Evolutionary conservation across 2,329 filamentous ascomycete genomes (phyloP).

Genomic region (Escovopsis sp.): DNA sequence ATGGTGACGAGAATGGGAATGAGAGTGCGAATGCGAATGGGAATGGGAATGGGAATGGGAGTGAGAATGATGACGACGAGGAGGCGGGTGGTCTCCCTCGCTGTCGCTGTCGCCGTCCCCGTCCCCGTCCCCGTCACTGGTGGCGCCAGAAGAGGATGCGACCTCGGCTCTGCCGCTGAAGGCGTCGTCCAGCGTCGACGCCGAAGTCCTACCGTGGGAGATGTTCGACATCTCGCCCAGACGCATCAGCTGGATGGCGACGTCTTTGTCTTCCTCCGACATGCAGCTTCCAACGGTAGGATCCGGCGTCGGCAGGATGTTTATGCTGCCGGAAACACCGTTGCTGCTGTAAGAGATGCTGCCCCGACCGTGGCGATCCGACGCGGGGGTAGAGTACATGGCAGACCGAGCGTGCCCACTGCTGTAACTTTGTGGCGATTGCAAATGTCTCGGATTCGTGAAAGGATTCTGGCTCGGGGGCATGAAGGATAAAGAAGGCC

Average conservation of each 20-base stretch:
- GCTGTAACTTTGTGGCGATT: slow-evolving; percentile 67
- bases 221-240: slow-evolving; percentile 88
- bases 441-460: slow-evolving; percentile 58
- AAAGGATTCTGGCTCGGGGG: slow-evolving; percentile 67
- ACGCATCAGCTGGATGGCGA: slow-evolving; percentile 91
- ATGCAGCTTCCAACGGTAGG: slow-evolving; percentile 96
- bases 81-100: slow-evolving; percentile 42
- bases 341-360: slow-evolving; percentile 40
- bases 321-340: slow-evolving; percentile 21
- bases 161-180: slow-evolving; percentile 81
- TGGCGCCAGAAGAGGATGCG: slow-evolving; percentile 71
- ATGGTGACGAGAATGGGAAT: too few relatives aligned
- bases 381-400: slow-evolving; percentile 46
- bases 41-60: too few relatives aligned
- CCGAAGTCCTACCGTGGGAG: slow-evolving; percentile 82
- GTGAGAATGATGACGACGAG: too few relatives aligned
- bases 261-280: slow-evolving; percentile 86
- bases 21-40: too few relatives aligned
- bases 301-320: slow-evolving; percentile 79
- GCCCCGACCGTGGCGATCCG: slow-evolving; percentile 51
- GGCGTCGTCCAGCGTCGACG: slow-evolving; percentile 84
- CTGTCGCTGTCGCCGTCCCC: slow-evolving; percentile 53
- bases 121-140: too few relatives aligned
- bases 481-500: slow-evolving; percentile 60
- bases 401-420: slow-evolving; percentile 31